phyloP scores from a whole-genome alignment of 768 basidiomycete species.

The Macrocybe gigantea region DNA sequence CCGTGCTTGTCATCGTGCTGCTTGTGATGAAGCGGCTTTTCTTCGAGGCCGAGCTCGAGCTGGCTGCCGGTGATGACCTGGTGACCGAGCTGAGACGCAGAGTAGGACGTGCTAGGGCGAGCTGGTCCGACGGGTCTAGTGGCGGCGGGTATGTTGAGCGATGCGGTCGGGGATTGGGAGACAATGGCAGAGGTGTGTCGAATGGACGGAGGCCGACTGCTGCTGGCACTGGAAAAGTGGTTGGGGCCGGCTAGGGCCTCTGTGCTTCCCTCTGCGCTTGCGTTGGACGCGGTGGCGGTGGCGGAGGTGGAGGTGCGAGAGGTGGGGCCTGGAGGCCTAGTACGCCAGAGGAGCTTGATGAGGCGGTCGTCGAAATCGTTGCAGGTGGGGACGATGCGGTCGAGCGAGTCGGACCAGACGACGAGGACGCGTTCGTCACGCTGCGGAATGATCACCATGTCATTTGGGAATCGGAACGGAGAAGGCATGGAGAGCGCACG shows the following conservation, averaged over 20 bases:
- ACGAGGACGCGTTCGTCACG: slow-evolving; percentile 81
- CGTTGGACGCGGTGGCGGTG: neutral
- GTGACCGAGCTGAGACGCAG: too few species aligned
- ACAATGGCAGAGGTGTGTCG: neutral
- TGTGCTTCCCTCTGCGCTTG: slow-evolving; percentile 19
- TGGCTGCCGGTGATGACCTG: too few species aligned
- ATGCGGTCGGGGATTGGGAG: neutral
- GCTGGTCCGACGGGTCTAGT: slow-evolving; percentile 3
- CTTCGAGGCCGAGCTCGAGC: neutral
- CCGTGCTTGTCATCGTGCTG: too few species aligned
- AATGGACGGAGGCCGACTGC: neutral
- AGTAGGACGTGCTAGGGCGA: too few species aligned
- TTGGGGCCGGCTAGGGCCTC: slow-evolving; percentile 6
- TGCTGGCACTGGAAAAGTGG: neutral
- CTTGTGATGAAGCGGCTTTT: slow-evolving; percentile 2
- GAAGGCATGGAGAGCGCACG: slow-evolving; percentile 33
- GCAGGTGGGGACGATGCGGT: slow-evolving; percentile 68
- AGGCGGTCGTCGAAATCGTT: slow-evolving; percentile 73
- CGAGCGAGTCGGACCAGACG: slow-evolving; percentile 79
- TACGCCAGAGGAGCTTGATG: slow-evolving; percentile 76
- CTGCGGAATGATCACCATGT: slow-evolving; percentile 23
- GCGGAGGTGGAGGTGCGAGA: slow-evolving; percentile 22
- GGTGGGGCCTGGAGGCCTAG: slow-evolving; percentile 17
- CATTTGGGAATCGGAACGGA: neutral
- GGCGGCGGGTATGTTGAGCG: slow-evolving; percentile 2